phyloP scores from a whole-genome alignment of 2,329 filamentous ascomycete species.

The Teratosphaeria destructans region DNA sequence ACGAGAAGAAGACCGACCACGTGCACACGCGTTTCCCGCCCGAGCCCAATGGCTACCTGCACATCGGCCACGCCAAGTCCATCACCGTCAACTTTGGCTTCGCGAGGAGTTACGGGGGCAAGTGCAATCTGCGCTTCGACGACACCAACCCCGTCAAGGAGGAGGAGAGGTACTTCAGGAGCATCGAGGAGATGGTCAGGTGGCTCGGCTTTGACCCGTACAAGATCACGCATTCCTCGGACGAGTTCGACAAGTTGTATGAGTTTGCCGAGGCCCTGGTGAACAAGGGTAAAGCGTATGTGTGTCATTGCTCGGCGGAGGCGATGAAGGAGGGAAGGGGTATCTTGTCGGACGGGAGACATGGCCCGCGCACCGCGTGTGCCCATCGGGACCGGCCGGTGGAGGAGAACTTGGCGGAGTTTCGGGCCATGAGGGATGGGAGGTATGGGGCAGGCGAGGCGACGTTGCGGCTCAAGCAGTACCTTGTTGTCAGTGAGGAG shows the following conservation, averaged over 20 bases:
- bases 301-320: conserved; percentile 76
- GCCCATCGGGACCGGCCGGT: conserved; percentile 63
- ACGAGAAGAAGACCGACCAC: conserved; percentile 32
- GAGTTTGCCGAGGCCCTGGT: conserved; percentile 82
- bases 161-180: conserved; percentile 76
- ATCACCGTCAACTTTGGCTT: conserved; percentile 97
- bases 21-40: conserved; percentile 42
- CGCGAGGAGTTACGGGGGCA: conserved; percentile 69
- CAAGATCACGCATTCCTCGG: conserved; percentile 75
- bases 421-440: conserved; percentile 82
- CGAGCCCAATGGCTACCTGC: conserved; percentile 80
- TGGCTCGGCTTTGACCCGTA: conserved; percentile 81
- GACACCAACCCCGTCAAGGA: conserved; percentile 94
- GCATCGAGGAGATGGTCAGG: conserved; percentile 77
- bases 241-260: conserved; percentile 82
- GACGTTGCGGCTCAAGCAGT: conserved; percentile 88
- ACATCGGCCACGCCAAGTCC: conserved; percentile 90
- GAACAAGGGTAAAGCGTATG: conserved; percentile 57
- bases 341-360: conserved; percentile 49
- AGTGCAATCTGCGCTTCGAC: conserved; percentile 71
- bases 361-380: conserved; percentile 66
- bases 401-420: conserved; percentile 70
- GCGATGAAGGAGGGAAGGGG: conserved; percentile 84
- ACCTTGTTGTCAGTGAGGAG: conserved; percentile 40
- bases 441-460: conserved; percentile 79